Conservation (phyloP, 1,284 basidiomycete genomes). For the Sporisorium reilianum region DNA sequence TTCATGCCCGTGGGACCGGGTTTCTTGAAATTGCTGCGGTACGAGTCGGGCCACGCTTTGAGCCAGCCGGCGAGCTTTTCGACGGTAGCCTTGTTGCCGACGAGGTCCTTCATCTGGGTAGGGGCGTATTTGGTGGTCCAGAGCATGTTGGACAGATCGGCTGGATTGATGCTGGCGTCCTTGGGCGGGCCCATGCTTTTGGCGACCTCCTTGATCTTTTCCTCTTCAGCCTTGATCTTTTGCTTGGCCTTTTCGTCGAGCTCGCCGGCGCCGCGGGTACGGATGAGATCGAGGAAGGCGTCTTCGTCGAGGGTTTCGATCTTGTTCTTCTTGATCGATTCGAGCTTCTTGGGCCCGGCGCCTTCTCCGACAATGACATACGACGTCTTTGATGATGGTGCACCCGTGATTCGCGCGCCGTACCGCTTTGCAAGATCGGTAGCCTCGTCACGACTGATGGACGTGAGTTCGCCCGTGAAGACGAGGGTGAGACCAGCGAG, state of each 20-base stretch:
- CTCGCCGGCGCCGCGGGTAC: conserved; percentile 51
- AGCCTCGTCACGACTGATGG: conserved; percentile 89
- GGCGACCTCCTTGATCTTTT: conserved; percentile 70
- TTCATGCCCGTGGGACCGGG: conserved; percentile 92
- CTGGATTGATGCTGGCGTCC: conserved; percentile 59
- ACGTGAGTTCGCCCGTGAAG: conserved; percentile 87
- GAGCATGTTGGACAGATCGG: conserved; percentile 72
- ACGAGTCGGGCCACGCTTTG: conserved; percentile 77
- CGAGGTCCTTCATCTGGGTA: conserved; percentile 85
- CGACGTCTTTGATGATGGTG: conserved; percentile 89
- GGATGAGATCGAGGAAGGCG: conserved; percentile 79
- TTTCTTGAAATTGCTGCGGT: conserved; percentile 78
- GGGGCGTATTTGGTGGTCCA: conserved; percentile 98
- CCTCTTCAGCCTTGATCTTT: conserved; percentile 83
- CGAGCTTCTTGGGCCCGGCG: conserved; percentile 88
- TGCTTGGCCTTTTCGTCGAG: conserved; percentile 84
- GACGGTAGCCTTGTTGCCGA: conserved; percentile 91
- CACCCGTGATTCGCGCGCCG: conserved; percentile 79
- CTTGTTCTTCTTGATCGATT: conserved; percentile 82
- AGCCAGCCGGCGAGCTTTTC: conserved; percentile 88
- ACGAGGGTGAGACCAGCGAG: conserved; percentile 90
- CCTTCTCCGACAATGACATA: conserved; percentile 90
- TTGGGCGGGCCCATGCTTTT: conserved; percentile 52
- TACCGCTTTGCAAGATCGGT: conserved; percentile 89
- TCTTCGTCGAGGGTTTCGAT: conserved; percentile 87